Evolutionary conservation across 73 alveolate species (phyloP).

Genomic region (Paramecium sexaurelia): DNA sequence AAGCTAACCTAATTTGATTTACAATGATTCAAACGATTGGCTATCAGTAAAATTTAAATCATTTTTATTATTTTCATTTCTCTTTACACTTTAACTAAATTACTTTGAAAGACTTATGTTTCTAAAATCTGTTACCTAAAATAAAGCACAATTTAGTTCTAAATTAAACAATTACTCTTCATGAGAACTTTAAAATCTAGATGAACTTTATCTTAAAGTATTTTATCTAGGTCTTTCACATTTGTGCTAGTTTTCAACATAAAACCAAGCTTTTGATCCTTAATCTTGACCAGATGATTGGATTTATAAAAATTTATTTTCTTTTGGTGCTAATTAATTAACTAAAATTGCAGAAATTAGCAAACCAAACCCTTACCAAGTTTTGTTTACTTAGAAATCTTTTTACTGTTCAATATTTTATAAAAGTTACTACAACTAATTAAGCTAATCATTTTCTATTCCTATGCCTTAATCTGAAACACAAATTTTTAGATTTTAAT

Average conservation of each 20-base stretch:
- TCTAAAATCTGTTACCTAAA: background rate
- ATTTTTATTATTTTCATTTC: background rate
- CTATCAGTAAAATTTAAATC: background rate
- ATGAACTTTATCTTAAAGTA: background rate
- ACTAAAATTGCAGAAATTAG: background rate
- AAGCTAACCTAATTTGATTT: background rate
- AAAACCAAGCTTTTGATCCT: background rate
- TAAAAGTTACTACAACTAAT: background rate
- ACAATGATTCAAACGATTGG: background rate
- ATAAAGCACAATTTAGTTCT: background rate
- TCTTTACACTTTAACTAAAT: background rate
- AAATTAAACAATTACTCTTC: background rate
- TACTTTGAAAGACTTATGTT: background rate
- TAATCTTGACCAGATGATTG: background rate
- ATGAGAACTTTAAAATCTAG: background rate
- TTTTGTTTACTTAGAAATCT: background rate
- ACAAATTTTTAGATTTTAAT: background rate
- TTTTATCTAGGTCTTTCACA: background rate
- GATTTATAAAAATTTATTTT: background rate
- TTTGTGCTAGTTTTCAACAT: background rate
- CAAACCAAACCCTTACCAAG: slow-evolving; percentile 35
- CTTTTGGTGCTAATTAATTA: background rate
- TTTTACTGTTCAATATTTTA: background rate
- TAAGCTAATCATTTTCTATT: background rate
- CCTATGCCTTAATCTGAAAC: slow-evolving; percentile 61